Conservation (phyloP, 768 basidiomycete species). For the Lentinula edodes region DNA sequence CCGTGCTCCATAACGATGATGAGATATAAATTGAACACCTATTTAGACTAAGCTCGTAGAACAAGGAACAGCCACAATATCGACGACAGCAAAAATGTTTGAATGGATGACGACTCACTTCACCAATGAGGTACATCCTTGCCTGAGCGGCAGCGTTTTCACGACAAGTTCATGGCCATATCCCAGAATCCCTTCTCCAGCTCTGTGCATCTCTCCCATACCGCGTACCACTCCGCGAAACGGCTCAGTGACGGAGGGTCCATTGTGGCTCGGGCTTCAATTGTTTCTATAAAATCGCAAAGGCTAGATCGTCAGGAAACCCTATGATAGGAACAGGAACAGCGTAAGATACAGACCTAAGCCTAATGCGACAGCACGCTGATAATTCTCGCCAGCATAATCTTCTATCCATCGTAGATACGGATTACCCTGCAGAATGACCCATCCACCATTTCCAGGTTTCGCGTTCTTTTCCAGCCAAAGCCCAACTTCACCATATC, state of each 20-base stretch:
- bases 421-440: constrained; percentile 60
- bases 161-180: constrained; percentile 31
- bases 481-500: constrained; percentile 89
- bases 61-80: too few species aligned
- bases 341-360: constrained; percentile 51
- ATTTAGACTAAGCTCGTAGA: too few species aligned
- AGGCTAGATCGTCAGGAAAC: constrained; percentile 7
- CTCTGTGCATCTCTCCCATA: constrained; percentile 72
- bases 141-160: too few species aligned
- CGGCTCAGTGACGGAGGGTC: constrained; percentile 60
- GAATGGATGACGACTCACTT: too few species aligned
- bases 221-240: constrained; percentile 57
- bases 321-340: background rate
- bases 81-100: too few species aligned
- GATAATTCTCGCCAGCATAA: constrained; percentile 69
- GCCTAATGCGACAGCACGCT: constrained; percentile 65
- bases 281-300: constrained; percentile 41
- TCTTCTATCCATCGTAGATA: constrained; percentile 78
- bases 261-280: constrained; percentile 58
- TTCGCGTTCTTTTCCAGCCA: constrained; percentile 55
- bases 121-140: too few species aligned
- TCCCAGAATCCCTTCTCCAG: constrained; percentile 92
- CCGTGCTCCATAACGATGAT: background rate
- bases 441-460: constrained; percentile 44
- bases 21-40: too few species aligned